Evolutionary conservation across 495 filamentous ascomycete genomes (phyloP).

Genomic region (Xylaria venustula): DNA sequence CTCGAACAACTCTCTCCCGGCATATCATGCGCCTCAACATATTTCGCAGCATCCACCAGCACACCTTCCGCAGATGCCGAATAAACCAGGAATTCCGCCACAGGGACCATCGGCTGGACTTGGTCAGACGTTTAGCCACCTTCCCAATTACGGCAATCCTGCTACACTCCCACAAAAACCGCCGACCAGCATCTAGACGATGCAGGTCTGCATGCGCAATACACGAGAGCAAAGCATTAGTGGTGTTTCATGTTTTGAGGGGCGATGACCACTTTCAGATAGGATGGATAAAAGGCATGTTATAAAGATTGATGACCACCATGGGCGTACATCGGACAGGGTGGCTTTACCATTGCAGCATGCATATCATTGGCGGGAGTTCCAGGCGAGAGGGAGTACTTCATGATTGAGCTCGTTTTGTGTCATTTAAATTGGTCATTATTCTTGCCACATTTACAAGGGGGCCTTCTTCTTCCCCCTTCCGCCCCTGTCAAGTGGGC

Average conservation of each 20-base stretch:
- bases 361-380: slow-evolving; percentile 32
- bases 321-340: slow-evolving; percentile 28
- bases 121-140: slow-evolving; percentile 43
- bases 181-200: slow-evolving; percentile 38
- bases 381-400: slow-evolving; percentile 21
- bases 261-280: slow-evolving; percentile 18
- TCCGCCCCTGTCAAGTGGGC: not conserved
- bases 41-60: slow-evolving; percentile 32
- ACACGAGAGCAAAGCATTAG: slow-evolving; percentile 30
- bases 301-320: slow-evolving; percentile 25
- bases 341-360: slow-evolving; percentile 21
- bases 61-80: slow-evolving; percentile 34
- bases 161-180: slow-evolving; percentile 58
- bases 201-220: slow-evolving; percentile 22
- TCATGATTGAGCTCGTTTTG: slow-evolving; percentile 14
- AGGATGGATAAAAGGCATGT: slow-evolving; percentile 30
- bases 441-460: slow-evolving; percentile 1
- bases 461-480: not conserved
- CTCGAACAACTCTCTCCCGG: slow-evolving; percentile 52
- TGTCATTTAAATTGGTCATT: slow-evolving; percentile 11
- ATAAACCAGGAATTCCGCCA: slow-evolving; percentile 34
- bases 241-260: slow-evolving; percentile 31
- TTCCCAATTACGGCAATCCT: slow-evolving; percentile 56
- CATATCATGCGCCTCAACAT: slow-evolving; percentile 40
- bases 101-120: slow-evolving; percentile 26